Percentiles rank a stretch among this genome's conserved stretches.
Conservation (phyloP, 2,329 filamentous ascomycete genomes). For the Endoconidiophora laricicola region DNA sequence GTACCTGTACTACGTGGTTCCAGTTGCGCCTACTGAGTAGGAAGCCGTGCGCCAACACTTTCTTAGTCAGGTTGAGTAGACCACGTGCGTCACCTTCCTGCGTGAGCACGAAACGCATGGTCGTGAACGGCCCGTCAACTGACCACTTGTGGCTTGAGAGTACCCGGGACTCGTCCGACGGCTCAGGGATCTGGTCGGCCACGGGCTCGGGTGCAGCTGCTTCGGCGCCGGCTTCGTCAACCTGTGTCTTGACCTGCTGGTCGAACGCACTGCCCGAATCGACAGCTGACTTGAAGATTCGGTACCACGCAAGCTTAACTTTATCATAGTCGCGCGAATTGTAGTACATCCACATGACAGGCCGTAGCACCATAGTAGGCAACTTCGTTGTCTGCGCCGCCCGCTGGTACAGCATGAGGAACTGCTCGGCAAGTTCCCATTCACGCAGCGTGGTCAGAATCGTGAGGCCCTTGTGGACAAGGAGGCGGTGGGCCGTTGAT, state of each 20-base stretch:
- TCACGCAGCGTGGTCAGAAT: constrained; percentile 24
- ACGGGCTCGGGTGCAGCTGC: constrained; percentile 14
- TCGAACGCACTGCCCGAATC: constrained; percentile 6
- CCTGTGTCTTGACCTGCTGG: constrained; percentile 17
- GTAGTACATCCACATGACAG: constrained; percentile 52
- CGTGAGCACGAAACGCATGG: constrained; percentile 31
- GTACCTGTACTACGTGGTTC: constrained; percentile 58
- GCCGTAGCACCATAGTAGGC: constrained; percentile 39
- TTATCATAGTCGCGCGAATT: constrained; percentile 38
- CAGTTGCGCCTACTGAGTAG: constrained; percentile 58
- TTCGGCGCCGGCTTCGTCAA: constrained; percentile 23
- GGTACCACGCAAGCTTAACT: constrained; percentile 50
- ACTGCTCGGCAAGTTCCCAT: constrained; percentile 36
- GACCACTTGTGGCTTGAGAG: constrained; percentile 33
- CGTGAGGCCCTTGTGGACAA: constrained; percentile 20
- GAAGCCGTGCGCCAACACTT: constrained; percentile 52
- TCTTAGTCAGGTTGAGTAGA: constrained; percentile 33
- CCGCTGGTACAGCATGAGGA: constrained; percentile 36
- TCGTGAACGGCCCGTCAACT: constrained; percentile 28
- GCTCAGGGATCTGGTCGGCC: constrained; percentile 2
- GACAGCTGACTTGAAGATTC: constrained; percentile 23
- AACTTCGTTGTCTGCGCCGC: constrained; percentile 20
- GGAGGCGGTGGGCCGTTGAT: constrained; percentile 13
- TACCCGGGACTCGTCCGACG: not conserved
- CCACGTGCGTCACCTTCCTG: constrained; percentile 26